Conservation (phyloP, 2,329 filamentous ascomycete genomes). For the Mycosphaerelloides madeirae region DNA sequence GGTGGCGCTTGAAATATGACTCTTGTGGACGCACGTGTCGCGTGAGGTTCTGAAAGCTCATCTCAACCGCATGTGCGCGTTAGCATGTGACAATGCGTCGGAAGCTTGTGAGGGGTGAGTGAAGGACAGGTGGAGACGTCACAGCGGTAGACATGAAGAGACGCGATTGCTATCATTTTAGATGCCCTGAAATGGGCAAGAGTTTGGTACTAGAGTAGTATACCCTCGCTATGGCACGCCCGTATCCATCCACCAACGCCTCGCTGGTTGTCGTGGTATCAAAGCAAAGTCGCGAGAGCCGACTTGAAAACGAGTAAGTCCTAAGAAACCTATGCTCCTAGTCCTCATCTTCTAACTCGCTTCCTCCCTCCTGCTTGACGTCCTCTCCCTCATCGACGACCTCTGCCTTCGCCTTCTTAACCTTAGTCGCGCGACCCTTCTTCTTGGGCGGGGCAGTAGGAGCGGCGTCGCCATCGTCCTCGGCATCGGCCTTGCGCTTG, state of each 20-base stretch:
- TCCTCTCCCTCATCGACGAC: neutral
- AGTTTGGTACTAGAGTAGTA: too few species aligned
- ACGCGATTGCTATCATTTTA: too few species aligned
- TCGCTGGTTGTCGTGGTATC: too few species aligned
- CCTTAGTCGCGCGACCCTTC: neutral
- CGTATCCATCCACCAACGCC: too few species aligned
- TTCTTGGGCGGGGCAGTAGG: slow-evolving; percentile 1
- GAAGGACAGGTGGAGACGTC: neutral
- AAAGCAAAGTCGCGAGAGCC: too few species aligned
- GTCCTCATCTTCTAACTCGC: neutral
- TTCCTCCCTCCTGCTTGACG: neutral
- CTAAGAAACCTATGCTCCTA: too few species aligned
- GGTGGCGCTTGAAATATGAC: neutral
- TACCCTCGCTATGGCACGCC: too few species aligned
- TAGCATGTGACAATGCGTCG: neutral
- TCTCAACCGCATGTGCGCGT: neutral
- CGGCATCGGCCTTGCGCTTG: slow-evolving; percentile 13
- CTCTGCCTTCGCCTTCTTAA: slow-evolving; percentile 9
- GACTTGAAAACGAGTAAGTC: too few species aligned
- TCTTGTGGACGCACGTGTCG: neutral
- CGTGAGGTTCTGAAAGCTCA: neutral
- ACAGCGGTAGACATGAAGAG: too few species aligned
- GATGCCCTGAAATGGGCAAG: too few species aligned
- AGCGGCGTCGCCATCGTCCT: slow-evolving; percentile 4
- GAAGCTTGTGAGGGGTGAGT: too few species aligned